Base-by-base conservation (phyloP, 371 early-diverging fungal species). In the Mortierella sp. region DNA sequence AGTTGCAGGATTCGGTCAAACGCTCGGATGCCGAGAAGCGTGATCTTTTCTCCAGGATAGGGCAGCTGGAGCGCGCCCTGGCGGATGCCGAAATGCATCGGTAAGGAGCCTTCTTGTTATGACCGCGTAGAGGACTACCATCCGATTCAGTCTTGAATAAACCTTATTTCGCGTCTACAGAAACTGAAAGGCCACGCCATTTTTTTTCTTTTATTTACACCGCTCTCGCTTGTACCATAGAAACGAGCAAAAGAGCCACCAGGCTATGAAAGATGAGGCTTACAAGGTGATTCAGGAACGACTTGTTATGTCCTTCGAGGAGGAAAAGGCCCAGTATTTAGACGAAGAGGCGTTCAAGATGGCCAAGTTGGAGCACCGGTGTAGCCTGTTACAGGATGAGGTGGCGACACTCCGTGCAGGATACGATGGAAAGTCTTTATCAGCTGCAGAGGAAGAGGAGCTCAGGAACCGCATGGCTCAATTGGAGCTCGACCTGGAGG, bases 211-310 rank as follows among this genome's bases (percentile, higher is more conserved):
- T 63, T 54, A 45, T 16, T 50, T 63, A 48, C 65, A 24, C 28
- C 10, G 5, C 31, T 68, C 7, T 5, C 7, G 28, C 5, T 65
- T 50, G 54, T 50, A 21, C 21, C 38, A 74, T 81, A 84, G 84
- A 44, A 57, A 70, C 38, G 81, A 81, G 34, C 73, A 73, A 28
- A 78, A 81, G 71, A 84, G 79, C 47, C 81, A 84, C 26, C 81
- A 80, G 38, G 70, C 65, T 9, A 84, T 84, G 84, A 84, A 80
- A 74, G 81, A 84, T 58, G 84, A 84, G 31, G 84, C 81, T 0
- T 84, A 78, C 72, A 81, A 71, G 31, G 81, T 68, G 26, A 84
- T 84, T 28, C 84, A 84, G n/a, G 79, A 76, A 58, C 72, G 65
- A 47, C 79, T 84, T 16, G 76, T 70, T 24, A 70, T 72, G 7